phyloP scores from a whole-genome alignment of 768 basidiomycete genomes.

The Leccinum incarnatum region DNA sequence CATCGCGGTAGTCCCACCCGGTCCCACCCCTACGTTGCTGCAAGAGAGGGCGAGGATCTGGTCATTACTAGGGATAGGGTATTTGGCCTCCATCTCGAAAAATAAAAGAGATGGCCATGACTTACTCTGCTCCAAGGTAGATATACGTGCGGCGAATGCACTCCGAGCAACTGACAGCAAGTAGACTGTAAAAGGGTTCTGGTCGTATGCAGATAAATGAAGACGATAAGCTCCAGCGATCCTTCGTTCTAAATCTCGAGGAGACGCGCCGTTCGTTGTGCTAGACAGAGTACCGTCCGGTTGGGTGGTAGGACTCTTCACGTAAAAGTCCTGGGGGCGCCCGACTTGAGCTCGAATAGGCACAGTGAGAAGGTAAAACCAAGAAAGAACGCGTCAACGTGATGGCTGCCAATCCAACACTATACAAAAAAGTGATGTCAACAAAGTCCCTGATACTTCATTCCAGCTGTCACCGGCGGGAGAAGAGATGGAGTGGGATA shows the following conservation, averaged over 20 bases:
- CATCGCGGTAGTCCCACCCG: constrained; percentile 79
- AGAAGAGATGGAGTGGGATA: constrained; percentile 21
- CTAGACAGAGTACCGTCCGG: constrained; percentile 13
- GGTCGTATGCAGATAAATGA: constrained; percentile 21
- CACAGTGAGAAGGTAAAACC: constrained; percentile 15
- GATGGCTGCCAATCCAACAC: constrained; percentile 23
- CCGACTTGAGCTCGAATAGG: constrained; percentile 13
- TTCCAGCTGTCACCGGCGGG: constrained; percentile 22
- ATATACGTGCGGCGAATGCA: constrained; percentile 25
- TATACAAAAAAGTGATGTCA: constrained; percentile 19
- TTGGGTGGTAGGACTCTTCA: constrained; percentile 13
- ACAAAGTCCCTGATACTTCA: constrained; percentile 23
- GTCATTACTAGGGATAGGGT: constrained; percentile 36
- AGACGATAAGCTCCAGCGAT: constrained; percentile 23
- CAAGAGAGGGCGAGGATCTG: constrained; percentile 62
- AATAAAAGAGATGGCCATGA: constrained; percentile 7
- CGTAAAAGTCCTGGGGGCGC: constrained; percentile 20
- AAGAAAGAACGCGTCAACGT: constrained; percentile 21
- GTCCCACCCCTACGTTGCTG: constrained; percentile 73
- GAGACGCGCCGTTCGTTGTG: constrained; percentile 11
- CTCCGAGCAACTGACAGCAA: constrained; percentile 18
- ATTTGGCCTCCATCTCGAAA: constrained; percentile 32
- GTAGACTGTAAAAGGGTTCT: constrained; percentile 7
- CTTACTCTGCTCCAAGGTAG: constrained; percentile 20
- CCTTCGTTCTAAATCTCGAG: constrained; percentile 19